Conservation (phyloP, 768 basidiomycete genomes). For the Mycena belliarum region DNA sequence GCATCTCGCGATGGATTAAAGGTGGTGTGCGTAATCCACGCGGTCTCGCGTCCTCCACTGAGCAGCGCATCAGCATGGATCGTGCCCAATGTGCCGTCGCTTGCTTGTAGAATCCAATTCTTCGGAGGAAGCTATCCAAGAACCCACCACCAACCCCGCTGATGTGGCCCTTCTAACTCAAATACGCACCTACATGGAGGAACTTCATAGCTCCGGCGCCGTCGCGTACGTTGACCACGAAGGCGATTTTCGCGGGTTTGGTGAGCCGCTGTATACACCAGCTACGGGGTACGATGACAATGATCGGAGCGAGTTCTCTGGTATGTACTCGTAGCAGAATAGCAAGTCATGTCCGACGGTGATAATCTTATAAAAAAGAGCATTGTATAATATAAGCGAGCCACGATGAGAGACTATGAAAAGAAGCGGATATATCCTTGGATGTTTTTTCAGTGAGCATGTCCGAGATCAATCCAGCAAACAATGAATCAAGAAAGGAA, state of each 20-base stretch:
- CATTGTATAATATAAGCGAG: background rate
- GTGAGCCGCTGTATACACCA: conserved; percentile 14
- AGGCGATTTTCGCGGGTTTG: conserved; percentile 21
- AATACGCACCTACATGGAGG: conserved; percentile 12
- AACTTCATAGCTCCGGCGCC: conserved; percentile 13
- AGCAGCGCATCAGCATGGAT: conserved; percentile 46
- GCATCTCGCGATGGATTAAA: conserved; percentile 64
- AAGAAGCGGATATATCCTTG: conserved; percentile 14
- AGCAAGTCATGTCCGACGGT: too few species aligned
- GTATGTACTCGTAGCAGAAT: conserved; percentile 65
- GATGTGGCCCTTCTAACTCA: conserved; percentile 11
- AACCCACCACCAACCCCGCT: conserved; percentile 11
- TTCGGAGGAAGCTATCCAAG: background rate
- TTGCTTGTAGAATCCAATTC: conserved; percentile 36
- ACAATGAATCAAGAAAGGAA: conserved; percentile 4
- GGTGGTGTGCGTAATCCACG: conserved; percentile 47
- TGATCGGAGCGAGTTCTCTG: conserved; percentile 40
- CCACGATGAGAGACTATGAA: background rate
- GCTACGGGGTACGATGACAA: conserved; percentile 19
- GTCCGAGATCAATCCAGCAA: conserved; percentile 2
- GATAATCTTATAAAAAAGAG: background rate
- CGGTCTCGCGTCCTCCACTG: background rate
- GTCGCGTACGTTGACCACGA: conserved; percentile 21
- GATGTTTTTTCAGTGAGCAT: conserved; percentile 9
- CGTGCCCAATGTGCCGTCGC: conserved; percentile 68